Evolutionary conservation across 148 eudicot species (phyloP).

Genomic region (Cornus kousa): DNA sequence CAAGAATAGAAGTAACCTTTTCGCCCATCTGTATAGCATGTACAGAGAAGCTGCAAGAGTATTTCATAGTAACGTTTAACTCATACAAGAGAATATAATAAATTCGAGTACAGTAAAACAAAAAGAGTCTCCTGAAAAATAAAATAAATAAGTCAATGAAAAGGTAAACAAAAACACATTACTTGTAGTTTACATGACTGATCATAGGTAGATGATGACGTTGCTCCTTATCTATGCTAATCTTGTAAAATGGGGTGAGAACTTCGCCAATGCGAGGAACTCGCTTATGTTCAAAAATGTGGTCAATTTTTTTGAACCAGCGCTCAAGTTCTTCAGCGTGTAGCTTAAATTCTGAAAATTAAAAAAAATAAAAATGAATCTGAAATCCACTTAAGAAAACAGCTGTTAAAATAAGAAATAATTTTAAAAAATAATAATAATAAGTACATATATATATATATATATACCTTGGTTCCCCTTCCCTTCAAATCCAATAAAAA

Average conservation of each 20-base stretch:
- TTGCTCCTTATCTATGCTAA: conserved; percentile 55
- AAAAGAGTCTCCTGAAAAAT: background rate
- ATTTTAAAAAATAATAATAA: conserved; percentile 3
- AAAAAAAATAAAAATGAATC: background rate
- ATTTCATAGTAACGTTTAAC: conserved; percentile 12
- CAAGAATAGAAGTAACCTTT: conserved; percentile 78
- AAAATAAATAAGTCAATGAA: conserved; percentile 2
- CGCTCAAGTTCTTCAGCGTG: conserved; percentile 87
- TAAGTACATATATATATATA: conserved; percentile 6
- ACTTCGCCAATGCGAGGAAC: conserved; percentile 74
- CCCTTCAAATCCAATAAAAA: conserved; percentile 91
- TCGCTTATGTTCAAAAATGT: conserved; percentile 86
- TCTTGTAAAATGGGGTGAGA: conserved; percentile 76
- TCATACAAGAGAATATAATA: background rate
- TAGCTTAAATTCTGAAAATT: conserved; percentile 62
- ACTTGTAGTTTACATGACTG: conserved; percentile 93
- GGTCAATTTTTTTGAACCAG: conserved; percentile 97
- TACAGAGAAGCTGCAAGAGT: conserved; percentile 77
- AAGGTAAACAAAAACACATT: conserved; percentile 25
- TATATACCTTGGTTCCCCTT: conserved; percentile 79
- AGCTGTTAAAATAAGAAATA: conserved; percentile 2
- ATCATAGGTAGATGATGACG: conserved; percentile 65
- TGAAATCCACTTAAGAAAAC: background rate
- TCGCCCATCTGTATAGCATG: conserved; percentile 91
- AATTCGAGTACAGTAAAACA: background rate